Evolutionary conservation across 73 alveolate species (phyloP).

Genomic region (Paramecium pentaurelia): DNA sequence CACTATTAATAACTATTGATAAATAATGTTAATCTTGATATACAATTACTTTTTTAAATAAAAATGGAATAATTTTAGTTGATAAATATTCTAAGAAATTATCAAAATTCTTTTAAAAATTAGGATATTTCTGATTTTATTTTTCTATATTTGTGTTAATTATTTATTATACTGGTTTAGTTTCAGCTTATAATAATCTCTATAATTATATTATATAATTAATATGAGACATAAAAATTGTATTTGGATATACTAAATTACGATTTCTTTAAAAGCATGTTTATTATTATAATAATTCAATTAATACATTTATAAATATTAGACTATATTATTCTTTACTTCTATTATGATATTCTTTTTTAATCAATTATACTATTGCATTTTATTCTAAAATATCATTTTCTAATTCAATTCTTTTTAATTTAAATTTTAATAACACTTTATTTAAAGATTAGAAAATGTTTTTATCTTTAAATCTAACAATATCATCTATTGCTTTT

Average conservation of each 20-base stretch:
- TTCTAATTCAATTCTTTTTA: not conserved
- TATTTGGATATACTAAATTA: not conserved
- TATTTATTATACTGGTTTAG: not conserved
- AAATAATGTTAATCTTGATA: not conserved
- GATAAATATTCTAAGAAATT: not conserved
- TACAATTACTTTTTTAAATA: not conserved
- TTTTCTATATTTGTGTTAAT: not conserved
- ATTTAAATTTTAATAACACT: not conserved
- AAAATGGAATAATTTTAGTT: not conserved
- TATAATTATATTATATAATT: not conserved
- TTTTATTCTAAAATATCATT: not conserved
- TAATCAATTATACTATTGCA: not conserved
- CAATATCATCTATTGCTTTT: not conserved
- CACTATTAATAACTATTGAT: not conserved
- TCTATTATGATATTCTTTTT: not conserved
- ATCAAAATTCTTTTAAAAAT: not conserved
- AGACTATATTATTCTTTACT: not conserved
- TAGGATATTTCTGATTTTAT: not conserved
- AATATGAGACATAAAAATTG: not conserved
- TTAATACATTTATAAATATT: not conserved
- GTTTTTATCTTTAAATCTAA: not conserved
- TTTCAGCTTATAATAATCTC: not conserved
- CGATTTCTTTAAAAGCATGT: not conserved
- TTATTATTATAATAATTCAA: not conserved
- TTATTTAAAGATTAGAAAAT: not conserved